Percentiles rank a stretch among this genome's conserved stretches.
These are phyloP conservation scores for Lithospermum erythrorhizon DNA, from an alignment of 257 asterid genomes.

Conservation along the genomic window DNA sequence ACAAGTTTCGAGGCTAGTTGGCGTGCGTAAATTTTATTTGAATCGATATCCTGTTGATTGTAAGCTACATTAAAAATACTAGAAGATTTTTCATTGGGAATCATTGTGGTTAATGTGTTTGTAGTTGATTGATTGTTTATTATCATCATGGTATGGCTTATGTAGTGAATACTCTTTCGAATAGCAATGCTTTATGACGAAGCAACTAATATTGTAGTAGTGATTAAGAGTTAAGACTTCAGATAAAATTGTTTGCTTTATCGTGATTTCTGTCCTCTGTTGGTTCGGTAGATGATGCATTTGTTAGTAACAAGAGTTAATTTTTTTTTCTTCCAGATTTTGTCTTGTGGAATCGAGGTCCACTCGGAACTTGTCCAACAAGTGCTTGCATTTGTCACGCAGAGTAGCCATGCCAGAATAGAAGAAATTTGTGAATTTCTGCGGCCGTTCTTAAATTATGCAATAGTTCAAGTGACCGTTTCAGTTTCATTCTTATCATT, in stretches of 20 bases:
- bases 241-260: neutral
- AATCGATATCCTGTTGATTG: no score
- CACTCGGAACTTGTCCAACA: conserved; percentile 70
- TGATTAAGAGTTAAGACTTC: neutral
- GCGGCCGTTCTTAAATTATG: conserved; percentile 67
- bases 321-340: conserved; percentile 34
- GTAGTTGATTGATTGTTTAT: no score
- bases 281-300: no score
- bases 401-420: conserved; percentile 57
- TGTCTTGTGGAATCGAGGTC: conserved; percentile 53
- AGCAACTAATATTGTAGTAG: neutral
- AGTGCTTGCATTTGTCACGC: conserved; percentile 48
- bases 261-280: neutral
- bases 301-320: neutral
- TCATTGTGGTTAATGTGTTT: no score
- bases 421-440: conserved; percentile 67
- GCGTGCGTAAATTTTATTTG: no score
- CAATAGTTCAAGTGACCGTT: conserved; percentile 37
- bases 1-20: no score
- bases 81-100: no score
- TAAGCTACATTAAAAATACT: no score
- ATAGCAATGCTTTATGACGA: no score
- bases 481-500: conserved; percentile 33
- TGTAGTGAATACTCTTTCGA: no score
- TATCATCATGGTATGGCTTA: no score